Evolutionary conservation across 169 alveolate species (phyloP).

Genomic region (Cryptosporidium tyzzeri): DNA sequence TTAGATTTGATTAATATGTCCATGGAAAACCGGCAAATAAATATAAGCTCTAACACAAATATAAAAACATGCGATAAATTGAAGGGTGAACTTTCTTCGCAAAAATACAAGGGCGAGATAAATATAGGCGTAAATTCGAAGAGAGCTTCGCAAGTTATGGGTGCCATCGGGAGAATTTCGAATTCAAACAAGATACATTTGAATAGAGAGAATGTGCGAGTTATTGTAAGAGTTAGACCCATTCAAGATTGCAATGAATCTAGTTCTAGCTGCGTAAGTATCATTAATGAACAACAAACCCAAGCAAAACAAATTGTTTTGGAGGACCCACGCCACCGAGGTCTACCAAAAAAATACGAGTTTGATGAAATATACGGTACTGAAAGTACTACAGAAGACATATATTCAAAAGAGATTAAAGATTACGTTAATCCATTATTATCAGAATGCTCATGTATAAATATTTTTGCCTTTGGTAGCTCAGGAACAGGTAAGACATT

Average conservation of each 20-base stretch:
- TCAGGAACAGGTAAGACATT: constrained; percentile 79
- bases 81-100: background rate
- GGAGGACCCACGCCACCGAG: constrained; percentile 78
- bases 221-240: constrained; percentile 57
- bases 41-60: background rate
- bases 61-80: background rate
- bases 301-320: constrained; percentile 44
- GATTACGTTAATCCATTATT: constrained; percentile 38
- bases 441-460: constrained; percentile 66
- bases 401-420: constrained; percentile 36
- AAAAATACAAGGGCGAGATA: background rate
- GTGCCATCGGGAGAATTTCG: background rate
- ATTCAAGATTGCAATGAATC: constrained; percentile 29
- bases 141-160: background rate
- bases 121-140: background rate
- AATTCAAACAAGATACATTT: constrained; percentile 67
- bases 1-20: background rate
- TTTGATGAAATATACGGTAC: constrained; percentile 71
- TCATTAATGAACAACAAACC: background rate
- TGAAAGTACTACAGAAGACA: constrained; percentile 20
- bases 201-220: constrained; percentile 68
- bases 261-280: constrained; percentile 4
- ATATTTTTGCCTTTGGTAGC: constrained; percentile 78
- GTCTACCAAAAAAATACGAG: constrained; percentile 68
- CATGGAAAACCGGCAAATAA: constrained; percentile 17